Conservation (phyloP, 2,329 filamentous ascomycete species). For the Botrytis porri region DNA sequence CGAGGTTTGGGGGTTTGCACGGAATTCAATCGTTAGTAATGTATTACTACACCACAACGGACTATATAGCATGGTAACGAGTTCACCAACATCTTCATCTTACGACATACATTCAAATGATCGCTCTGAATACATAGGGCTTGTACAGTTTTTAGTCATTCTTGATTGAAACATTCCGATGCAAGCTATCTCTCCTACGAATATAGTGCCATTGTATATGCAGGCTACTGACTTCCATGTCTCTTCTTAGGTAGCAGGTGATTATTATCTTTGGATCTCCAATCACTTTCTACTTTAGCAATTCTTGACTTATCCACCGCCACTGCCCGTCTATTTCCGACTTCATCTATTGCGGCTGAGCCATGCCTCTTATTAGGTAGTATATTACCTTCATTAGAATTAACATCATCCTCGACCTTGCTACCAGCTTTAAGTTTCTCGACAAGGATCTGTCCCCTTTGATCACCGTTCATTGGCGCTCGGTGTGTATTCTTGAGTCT, state of each 20-base stretch:
- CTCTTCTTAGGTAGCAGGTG: background rate
- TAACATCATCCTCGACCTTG: background rate
- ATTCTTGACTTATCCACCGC: background rate
- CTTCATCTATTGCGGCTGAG: background rate
- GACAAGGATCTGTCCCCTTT: background rate
- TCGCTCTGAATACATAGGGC: background rate
- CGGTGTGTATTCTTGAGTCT: background rate
- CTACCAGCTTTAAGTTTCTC: background rate
- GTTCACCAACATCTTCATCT: background rate
- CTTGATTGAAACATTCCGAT: background rate
- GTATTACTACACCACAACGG: no score
- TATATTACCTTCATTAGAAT: background rate
- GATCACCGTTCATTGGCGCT: background rate
- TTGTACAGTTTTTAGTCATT: background rate
- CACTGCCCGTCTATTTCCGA: background rate
- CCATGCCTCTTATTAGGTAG: background rate
- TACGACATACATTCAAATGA: background rate
- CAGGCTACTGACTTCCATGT: background rate
- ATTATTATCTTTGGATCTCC: background rate
- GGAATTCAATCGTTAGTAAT: no score
- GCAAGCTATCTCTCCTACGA: background rate
- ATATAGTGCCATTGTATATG: background rate
- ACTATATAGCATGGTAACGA: no score
- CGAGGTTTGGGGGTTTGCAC: no score
- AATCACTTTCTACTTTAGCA: background rate